Conservation (phyloP, 2,329 filamentous ascomycete genomes). For the Dothiorella sarmentorum region DNA sequence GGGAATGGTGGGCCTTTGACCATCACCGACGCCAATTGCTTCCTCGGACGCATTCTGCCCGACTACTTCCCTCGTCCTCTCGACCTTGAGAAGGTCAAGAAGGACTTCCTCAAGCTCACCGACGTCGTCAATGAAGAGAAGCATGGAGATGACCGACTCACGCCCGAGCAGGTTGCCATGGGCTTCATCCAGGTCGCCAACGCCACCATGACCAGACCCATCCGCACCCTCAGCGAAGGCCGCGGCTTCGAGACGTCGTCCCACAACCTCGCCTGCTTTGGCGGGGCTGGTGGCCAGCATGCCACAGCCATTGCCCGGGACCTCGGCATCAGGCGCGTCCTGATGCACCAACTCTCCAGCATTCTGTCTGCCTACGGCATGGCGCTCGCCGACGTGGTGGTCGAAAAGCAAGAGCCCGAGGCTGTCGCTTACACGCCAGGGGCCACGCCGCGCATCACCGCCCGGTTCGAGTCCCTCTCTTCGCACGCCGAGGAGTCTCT, state of each 20-base stretch:
- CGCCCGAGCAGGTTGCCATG: slow-evolving; percentile 28
- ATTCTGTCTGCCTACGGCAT: slow-evolving; percentile 50
- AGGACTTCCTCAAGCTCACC: slow-evolving; percentile 41
- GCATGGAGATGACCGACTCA: slow-evolving; percentile 44
- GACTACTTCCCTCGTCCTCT: slow-evolving; percentile 36
- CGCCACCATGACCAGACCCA: slow-evolving; percentile 32
- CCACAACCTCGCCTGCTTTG: slow-evolving; percentile 30
- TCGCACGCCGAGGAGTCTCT: slow-evolving; percentile 46
- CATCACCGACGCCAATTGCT: slow-evolving; percentile 79
- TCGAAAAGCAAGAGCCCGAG: slow-evolving; percentile 71
- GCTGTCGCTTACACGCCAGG: slow-evolving; percentile 49
- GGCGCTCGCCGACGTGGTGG: slow-evolving; percentile 21
- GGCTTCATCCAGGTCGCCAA: slow-evolving; percentile 30
- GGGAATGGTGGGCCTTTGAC: slow-evolving; percentile 83
- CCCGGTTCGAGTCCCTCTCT: slow-evolving; percentile 43
- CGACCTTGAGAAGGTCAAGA: slow-evolving; percentile 50
- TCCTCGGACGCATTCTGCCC: slow-evolving; percentile 62
- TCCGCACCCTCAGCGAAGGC: slow-evolving; percentile 29
- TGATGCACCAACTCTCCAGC: slow-evolving; percentile 47
- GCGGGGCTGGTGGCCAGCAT: slow-evolving; percentile 38
- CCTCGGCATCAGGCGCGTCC: slow-evolving; percentile 43
- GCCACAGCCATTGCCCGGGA: slow-evolving; percentile 43
- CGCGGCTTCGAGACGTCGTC: slow-evolving; percentile 26
- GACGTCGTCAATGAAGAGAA: slow-evolving; percentile 41
- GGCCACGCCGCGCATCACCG: slow-evolving; percentile 47